A percentile compares a stretch with the other conserved stretches of the same genome.
Evolutionary conservation across 208 protist genomes (phyloP).

Genomic region (Wallacemonas collosoma): DNA sequence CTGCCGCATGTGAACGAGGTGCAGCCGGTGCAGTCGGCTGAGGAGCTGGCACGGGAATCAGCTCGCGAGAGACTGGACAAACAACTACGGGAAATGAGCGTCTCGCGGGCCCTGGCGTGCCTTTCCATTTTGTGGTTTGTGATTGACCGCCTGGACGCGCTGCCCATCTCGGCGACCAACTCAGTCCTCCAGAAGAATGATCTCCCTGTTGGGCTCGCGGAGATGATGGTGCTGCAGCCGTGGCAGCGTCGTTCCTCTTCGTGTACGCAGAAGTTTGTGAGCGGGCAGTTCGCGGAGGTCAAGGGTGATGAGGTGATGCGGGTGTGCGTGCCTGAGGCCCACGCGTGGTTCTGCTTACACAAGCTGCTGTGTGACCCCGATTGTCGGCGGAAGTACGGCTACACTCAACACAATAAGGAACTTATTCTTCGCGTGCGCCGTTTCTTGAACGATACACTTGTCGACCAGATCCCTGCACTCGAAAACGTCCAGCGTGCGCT

Average conservation of each 20-base stretch:
- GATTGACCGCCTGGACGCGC: conserved; percentile 71
- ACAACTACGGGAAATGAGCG: conserved; percentile 46
- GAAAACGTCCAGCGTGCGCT: conserved; percentile 84
- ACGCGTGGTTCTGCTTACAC: conserved; percentile 91
- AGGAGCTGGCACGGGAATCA: conserved; percentile 5
- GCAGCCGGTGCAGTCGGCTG: not conserved
- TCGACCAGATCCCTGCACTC: conserved; percentile 90
- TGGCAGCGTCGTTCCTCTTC: conserved; percentile 68
- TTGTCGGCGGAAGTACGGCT: conserved; percentile 78
- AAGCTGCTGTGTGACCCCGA: conserved; percentile 84
- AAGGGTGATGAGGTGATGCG: conserved; percentile 59
- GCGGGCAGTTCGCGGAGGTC: conserved; percentile 59
- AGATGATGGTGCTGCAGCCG: conserved; percentile 76
- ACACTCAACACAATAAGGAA: conserved; percentile 85
- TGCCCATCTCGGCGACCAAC: conserved; percentile 81
- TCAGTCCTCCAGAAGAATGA: conserved; percentile 83
- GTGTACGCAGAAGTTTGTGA: conserved; percentile 64
- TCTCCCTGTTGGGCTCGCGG: conserved; percentile 76
- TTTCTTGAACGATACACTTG: conserved; percentile 84
- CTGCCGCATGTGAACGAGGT: conserved; percentile 43
- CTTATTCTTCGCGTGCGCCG: conserved; percentile 68
- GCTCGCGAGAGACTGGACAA: conserved; percentile 32
- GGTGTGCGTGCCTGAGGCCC: conserved; percentile 85
- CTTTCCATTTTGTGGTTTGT: conserved; percentile 91
- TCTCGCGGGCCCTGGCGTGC: conserved; percentile 71